Base-by-base conservation (phyloP, 164 flowering plant species). In the Aristolochia contorta region DNA sequence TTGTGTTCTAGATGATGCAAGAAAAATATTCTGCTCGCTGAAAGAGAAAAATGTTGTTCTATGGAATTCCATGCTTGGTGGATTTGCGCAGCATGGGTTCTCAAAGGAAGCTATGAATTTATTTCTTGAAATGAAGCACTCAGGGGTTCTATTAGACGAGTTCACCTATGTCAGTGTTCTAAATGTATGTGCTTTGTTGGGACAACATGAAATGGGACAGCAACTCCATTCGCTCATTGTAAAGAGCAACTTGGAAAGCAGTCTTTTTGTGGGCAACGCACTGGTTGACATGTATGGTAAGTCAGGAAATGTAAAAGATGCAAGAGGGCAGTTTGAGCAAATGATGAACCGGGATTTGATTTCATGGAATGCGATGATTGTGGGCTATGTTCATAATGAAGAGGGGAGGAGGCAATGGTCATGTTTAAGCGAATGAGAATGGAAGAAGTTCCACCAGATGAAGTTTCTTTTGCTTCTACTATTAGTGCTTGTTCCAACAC, bases 291-390 rank as follows among this genome's bases (percentile, higher is more conserved):
- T 88, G 97, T 88, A 93, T 79, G 94, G 88, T 27, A 93, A 93
- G 68, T 82, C 76, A 45, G 87, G 92, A 52, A 71, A 76, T 72
- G 66, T 90, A 22, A 55, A 58, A 54, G 85, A 84, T 27, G 92
- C 97, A 15, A 84, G 81, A 61, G 66, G 72, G 41, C 83, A 75
- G 59, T 93, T 93, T 77, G 90, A 81, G 67, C 69, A 61, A 10
- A 84, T 93, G 33, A 59, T 20, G 47, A 60, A 68, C 57, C 73
- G 72, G 55, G 99, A 93, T 57, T 76, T 71, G 67, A 72, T 93
- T 59, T 90, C 98, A 30, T 93, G 96, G 96, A 93, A 93, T 74
- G 88, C 94, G 61, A 84, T 93, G 47, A 86, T 90, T 52, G 90
- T 76, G 59, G 96, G 97, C 23, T 82, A 82, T 76, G 94, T 80